Evolutionary conservation across 768 basidiomycete genomes (phyloP).

Genomic region (Rhizopogon sp.): DNA sequence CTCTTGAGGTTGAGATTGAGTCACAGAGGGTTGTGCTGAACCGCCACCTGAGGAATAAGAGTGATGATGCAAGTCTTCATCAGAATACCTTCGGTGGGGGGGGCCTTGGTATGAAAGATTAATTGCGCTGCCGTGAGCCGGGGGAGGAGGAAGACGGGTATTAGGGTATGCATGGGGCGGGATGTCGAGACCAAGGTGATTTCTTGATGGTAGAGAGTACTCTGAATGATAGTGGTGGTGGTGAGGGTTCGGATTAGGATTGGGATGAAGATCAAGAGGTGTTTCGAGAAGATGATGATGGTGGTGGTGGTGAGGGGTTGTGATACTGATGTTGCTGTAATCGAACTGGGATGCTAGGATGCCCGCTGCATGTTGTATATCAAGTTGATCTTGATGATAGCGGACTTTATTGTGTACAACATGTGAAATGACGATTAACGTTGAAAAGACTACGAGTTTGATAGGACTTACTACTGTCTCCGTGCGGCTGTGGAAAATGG

Average conservation of each 20-base stretch:
- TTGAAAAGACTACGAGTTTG: constrained; percentile 45
- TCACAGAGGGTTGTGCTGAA: constrained; percentile 9
- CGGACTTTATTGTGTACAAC: constrained; percentile 63
- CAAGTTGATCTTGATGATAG: constrained; percentile 43
- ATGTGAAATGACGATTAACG: constrained; percentile 31
- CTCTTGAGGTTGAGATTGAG: constrained; percentile 14
- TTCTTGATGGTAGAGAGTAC: constrained; percentile 38
- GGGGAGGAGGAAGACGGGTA: constrained; percentile 37
- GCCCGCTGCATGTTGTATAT: constrained; percentile 43
- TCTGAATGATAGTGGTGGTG: constrained; percentile 36
- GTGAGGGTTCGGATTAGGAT: constrained; percentile 28
- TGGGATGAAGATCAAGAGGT: constrained; percentile 38
- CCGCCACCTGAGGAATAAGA: constrained; percentile 35
- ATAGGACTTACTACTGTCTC: constrained; percentile 43
- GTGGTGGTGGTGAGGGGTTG: constrained; percentile 30
- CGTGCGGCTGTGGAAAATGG: constrained; percentile 40
- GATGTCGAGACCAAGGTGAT: constrained; percentile 41
- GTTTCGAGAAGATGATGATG: constrained; percentile 42
- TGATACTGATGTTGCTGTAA: constrained; percentile 36
- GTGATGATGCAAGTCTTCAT: constrained; percentile 35
- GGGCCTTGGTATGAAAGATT: constrained; percentile 15
- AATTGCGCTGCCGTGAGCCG: constrained; percentile 11
- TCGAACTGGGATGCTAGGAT: constrained; percentile 50
- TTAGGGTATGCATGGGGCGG: constrained; percentile 34
- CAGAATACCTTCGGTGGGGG: constrained; percentile 26